Conservation (phyloP, 2,329 filamentous ascomycete genomes). For the Penicillium fuscoglaucum region DNA sequence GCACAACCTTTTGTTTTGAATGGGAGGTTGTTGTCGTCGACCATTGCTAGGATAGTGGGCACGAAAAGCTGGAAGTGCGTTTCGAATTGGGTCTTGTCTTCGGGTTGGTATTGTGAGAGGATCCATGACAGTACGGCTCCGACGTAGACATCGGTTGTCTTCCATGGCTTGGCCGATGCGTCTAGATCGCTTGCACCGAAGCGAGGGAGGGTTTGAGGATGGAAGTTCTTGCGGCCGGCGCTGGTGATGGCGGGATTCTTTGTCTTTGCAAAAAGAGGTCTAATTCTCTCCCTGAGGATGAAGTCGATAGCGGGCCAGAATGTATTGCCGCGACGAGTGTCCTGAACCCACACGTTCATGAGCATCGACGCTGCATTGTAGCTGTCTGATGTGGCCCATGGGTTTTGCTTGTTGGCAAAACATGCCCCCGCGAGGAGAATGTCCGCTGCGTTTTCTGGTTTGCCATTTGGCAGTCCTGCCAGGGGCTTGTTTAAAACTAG, state of each 20-base stretch:
- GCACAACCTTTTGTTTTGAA: conserved; percentile 44
- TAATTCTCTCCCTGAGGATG: conserved; percentile 36
- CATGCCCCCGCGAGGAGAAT: conserved; percentile 36
- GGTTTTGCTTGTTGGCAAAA: conserved; percentile 34
- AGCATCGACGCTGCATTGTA: conserved; percentile 11
- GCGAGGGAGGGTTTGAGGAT: conserved; percentile 38
- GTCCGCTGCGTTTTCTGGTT: conserved; percentile 24
- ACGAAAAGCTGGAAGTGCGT: conserved; percentile 47
- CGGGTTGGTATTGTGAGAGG: conserved; percentile 37
- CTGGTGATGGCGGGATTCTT: conserved; percentile 46
- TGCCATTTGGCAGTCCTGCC: conserved; percentile 18
- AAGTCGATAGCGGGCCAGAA: conserved; percentile 23
- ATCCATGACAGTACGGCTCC: conserved; percentile 40
- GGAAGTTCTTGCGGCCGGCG: conserved; percentile 46
- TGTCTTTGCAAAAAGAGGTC: conserved; percentile 44
- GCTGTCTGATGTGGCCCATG: conserved; percentile 38
- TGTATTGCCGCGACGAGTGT: background rate
- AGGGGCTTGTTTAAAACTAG: conserved; percentile 11
- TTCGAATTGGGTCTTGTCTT: conserved; percentile 37
- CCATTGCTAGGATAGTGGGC: conserved; percentile 45
- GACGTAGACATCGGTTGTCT: conserved; percentile 37
- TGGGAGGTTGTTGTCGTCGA: conserved; percentile 42
- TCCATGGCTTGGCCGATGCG: conserved; percentile 43
- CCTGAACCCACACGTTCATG: conserved; percentile 3
- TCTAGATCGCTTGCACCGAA: conserved; percentile 41